These are phyloP conservation scores for Xylaria multiplex DNA, from an alignment of 2,329 filamentous ascomycete species.

Conservation along the genomic window DNA sequence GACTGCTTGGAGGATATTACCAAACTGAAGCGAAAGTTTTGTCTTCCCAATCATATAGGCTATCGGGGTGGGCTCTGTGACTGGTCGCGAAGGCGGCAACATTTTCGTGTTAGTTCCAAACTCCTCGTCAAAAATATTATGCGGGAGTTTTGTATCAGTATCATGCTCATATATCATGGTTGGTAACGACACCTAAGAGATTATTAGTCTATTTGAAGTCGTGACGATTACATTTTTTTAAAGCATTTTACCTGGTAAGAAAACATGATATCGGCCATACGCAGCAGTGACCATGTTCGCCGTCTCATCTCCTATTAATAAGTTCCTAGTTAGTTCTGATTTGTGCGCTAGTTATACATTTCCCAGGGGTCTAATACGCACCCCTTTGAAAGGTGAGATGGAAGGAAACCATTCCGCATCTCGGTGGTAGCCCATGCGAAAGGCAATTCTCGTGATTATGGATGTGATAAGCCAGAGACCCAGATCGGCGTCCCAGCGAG, in stretches of 20 bases:
- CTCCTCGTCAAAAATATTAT: constrained; percentile 84
- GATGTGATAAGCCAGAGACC: constrained; percentile 70
- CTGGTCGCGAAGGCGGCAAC: constrained; percentile 73
- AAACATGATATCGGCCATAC: constrained; percentile 79
- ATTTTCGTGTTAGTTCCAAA: constrained; percentile 74
- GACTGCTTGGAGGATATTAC: constrained; percentile 75
- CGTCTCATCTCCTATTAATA: constrained; percentile 72
- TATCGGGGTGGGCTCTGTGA: constrained; percentile 77
- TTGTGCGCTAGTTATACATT: not conserved
- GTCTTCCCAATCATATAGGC: constrained; percentile 82
- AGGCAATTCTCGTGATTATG: constrained; percentile 65
- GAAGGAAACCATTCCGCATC: constrained; percentile 79
- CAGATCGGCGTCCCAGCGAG: constrained; percentile 77
- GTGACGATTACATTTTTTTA: constrained; percentile 47
- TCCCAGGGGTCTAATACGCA: constrained; percentile 50
- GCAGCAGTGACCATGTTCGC: constrained; percentile 74
- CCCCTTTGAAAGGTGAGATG: constrained; percentile 76
- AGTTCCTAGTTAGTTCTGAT: constrained; percentile 31
- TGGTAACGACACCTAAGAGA: constrained; percentile 61
- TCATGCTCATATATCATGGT: constrained; percentile 78
- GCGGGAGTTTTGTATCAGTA: constrained; percentile 78
- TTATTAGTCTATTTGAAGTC: constrained; percentile 18
- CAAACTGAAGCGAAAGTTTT: constrained; percentile 73
- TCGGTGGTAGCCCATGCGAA: constrained; percentile 81
- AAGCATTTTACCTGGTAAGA: constrained; percentile 71